phyloP scores from a whole-genome alignment of 2,329 filamentous ascomycete species.

The Macrophomina pseudophaseolina region DNA sequence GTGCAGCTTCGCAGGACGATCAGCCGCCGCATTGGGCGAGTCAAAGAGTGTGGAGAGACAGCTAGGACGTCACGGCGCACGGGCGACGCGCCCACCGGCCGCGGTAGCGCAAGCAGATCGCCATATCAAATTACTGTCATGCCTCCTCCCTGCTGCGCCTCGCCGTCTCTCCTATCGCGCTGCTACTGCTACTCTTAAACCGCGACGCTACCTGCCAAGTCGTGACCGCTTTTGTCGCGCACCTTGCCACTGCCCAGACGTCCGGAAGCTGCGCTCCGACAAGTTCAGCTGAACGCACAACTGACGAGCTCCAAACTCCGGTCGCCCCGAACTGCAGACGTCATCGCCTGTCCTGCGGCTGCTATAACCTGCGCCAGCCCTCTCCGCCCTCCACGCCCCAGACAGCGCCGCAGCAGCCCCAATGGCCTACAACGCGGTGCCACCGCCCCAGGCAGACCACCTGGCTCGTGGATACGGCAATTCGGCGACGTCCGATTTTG shows the following conservation, averaged over 20 bases:
- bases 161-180: conserved; percentile 15
- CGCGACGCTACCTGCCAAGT: conserved; percentile 16
- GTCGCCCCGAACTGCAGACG: conserved; percentile 16
- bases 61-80: conserved; percentile 4
- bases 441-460: conserved; percentile 22
- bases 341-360: conserved; percentile 13
- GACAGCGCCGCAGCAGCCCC: neutral
- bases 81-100: conserved; percentile 6
- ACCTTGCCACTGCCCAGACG: conserved; percentile 15
- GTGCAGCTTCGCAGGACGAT: conserved; percentile 11
- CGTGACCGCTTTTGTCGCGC: conserved; percentile 6
- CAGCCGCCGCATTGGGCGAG: conserved; percentile 20
- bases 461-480: conserved; percentile 35
- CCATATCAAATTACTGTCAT: conserved; percentile 25
- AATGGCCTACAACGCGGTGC: conserved; percentile 43
- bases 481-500: conserved; percentile 44
- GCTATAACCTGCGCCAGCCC: conserved; percentile 16
- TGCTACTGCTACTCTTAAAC: conserved; percentile 9
- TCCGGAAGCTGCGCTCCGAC: neutral
- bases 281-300: conserved; percentile 15
- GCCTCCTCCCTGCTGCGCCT: conserved; percentile 23
- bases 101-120: conserved; percentile 22
- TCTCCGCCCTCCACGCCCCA: neutral
- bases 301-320: conserved; percentile 12
- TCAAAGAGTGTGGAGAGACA: conserved; percentile 19